A percentile compares a stretch with the other conserved stretches of the same genome.
phyloP scores from a whole-genome alignment of 2,329 filamentous ascomycete genomes.

The Trichoderma arundinaceum region DNA sequence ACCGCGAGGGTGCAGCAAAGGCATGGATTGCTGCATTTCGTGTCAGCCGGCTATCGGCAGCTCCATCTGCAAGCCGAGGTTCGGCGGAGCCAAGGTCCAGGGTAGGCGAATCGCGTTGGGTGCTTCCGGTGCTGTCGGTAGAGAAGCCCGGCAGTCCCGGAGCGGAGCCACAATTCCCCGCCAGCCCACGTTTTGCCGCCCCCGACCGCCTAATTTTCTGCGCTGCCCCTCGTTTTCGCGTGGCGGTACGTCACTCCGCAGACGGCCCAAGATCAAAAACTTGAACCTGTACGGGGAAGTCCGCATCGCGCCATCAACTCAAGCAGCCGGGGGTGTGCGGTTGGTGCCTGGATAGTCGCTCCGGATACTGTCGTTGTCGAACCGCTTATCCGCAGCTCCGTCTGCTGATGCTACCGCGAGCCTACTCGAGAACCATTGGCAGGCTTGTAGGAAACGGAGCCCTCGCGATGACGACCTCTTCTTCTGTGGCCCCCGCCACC shows the following conservation, averaged over 20 bases:
- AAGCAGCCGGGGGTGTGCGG: slow-evolving; percentile 5
- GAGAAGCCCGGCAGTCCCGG: not conserved
- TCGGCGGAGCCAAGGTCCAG: not conserved
- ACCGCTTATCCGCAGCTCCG: not conserved
- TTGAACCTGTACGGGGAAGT: slow-evolving; percentile 12
- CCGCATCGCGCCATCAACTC: not conserved
- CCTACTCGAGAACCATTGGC: slow-evolving; percentile 33
- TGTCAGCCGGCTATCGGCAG: not conserved
- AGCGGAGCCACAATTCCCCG: slow-evolving; percentile 24
- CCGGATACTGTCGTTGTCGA: not conserved
- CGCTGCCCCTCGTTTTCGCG: slow-evolving; percentile 27
- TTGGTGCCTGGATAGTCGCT: slow-evolving; percentile 15
- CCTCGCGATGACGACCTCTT: slow-evolving; percentile 32
- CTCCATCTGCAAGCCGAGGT: slow-evolving; percentile 6
- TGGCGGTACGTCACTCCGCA: slow-evolving; percentile 21
- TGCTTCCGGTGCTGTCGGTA: not conserved
- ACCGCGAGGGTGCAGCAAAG: not conserved
- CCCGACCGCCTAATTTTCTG: slow-evolving; percentile 41
- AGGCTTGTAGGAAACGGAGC: slow-evolving; percentile 27
- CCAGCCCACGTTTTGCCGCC: slow-evolving; percentile 38
- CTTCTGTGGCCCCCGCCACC: slow-evolving; percentile 14
- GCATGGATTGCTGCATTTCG: too few relatives aligned
- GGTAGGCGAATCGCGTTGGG: not conserved
- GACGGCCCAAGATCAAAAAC: slow-evolving; percentile 8
- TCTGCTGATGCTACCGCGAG: slow-evolving; percentile 33